Evolutionary conservation across 331 rosid genomes (phyloP), one percentile per base, ranked within the genome.

Genomic region (Malus hybrid): DNA sequence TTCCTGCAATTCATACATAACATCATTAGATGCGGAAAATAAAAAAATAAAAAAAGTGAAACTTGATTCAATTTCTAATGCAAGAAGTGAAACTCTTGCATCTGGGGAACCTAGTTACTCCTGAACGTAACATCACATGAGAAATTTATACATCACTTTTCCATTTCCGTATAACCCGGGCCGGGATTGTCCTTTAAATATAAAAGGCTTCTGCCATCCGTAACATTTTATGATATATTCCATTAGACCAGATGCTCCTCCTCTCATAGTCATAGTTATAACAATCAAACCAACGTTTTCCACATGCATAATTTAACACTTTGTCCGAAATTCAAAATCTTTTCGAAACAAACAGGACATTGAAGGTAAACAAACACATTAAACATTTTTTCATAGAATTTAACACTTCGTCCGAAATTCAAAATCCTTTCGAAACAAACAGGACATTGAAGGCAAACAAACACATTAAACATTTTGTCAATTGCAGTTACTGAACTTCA

Each of bases 1-100:
- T 29, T 82, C 91, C 99, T 95, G 94, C 61, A 85, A 3, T 44
- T 14, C 78, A 81, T 29, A 75, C 72, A 74, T 63, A 67, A 78
- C 78, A 71, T 71, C 83, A 42, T 71, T 46, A 76, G 28, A 64
- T 36, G 66, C 50, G 20, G 29, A n/a, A 22, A 71, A 20, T 32
- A 31, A 62, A 62, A 62, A 28, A 28, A 5, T 24, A n/a, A 1
- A 39, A 39, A 39, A 39, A 39, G 19, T 15, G 19, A 16, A 60
- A 20, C 48, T 28, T 5, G n/a, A 0, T 50, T 50, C 56, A 50
- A 50, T 16, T 50, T 15, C 3, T 50, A 50, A 50, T 50, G 56
- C 56, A 50, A 50, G 1, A 10, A 39, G 46, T 39, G 46, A 39
- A 39, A 39, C 55, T 48, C 62, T 19, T 20, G 8, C 28, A 10